Base-by-base conservation (phyloP, 164 flowering plant genomes). In the Berberis thunbergii region DNA sequence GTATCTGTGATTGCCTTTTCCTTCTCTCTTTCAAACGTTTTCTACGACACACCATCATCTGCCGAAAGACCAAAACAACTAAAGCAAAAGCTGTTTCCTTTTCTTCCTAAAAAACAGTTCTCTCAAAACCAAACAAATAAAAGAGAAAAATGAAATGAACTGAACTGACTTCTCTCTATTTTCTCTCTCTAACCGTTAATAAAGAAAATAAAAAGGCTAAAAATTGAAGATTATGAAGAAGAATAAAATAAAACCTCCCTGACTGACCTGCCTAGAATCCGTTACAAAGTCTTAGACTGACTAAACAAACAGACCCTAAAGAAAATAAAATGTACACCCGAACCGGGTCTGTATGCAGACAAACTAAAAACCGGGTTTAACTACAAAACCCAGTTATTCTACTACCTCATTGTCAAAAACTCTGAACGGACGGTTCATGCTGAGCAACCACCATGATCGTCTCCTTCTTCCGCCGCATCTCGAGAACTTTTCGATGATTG, bases 401-500 rank as follows among this genome's bases (percentile, higher is more conserved):
- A 3, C 54, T 52, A 52, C 10, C n/a, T 52, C 54, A 52, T 26
- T 26, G 3, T 48, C 39, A 56, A 56, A 13, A 7, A 40, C 7
- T 56, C 39, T 40, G 8, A 56, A 40, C 8, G 59, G 39, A 1
- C 39, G 59, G 3, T 1, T 56, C 9, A 56, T 10, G 5, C 59
- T 13, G 3, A 7, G 4, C 39, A 56, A 41, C 48, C 67, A 58
- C 7, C 74, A 71, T 60, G 76, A 41, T 7, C 41, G n/a, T 48
- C 59, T 86, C 94, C 58, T 88, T 88, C 73, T 70, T 79, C 63
- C 70, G 76, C 40, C 96, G 78, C 76, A 91, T 81, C 71, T 91
- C 97, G 63, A 91, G 62, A 6, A 91, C 97, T 66, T 87, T 91
- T 55, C 96, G 72, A 60, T 91, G 97, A 62, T 78, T 82, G 62